These are phyloP conservation scores for Lepidium didymum DNA, from an alignment of 345 rosid genomes.

Conservation along the genomic window DNA sequence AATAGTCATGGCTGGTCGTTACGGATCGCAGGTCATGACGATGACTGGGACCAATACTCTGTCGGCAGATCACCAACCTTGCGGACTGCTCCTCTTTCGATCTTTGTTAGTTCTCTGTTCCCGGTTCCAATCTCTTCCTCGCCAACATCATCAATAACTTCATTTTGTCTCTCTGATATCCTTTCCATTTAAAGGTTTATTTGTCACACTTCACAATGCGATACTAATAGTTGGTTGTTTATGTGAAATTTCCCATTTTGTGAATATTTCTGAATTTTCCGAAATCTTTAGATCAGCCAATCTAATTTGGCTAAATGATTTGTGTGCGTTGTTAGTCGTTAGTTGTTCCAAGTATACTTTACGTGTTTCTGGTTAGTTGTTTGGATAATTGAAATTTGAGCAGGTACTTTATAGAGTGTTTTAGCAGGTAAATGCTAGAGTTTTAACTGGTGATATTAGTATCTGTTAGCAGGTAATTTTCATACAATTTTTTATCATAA, in stretches of 20 bases:
- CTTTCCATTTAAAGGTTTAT: slow-evolving; percentile 26
- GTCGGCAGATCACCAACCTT: slow-evolving; percentile 47
- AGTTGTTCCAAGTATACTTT: not conserved
- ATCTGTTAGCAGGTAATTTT: slow-evolving; percentile 56
- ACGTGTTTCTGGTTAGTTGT: not conserved
- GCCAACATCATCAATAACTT: slow-evolving; percentile 49
- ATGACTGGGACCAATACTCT: slow-evolving; percentile 67
- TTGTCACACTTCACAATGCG: not conserved
- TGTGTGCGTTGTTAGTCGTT: not conserved
- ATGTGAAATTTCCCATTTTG: not conserved
- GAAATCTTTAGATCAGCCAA: not conserved
- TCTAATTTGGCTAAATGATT: not conserved
- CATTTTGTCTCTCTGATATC: slow-evolving; percentile 82
- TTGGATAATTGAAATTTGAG: not conserved
- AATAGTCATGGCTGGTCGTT: slow-evolving; percentile 31
- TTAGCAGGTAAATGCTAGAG: slow-evolving; percentile 37
- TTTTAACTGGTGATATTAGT: slow-evolving; percentile 70
- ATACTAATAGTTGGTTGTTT: not conserved
- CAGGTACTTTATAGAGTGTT: not conserved
- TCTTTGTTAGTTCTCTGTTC: slow-evolving; percentile 60
- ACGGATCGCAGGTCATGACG: slow-evolving; percentile 9
- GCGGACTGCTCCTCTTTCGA: slow-evolving; percentile 70
- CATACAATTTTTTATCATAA: not conserved
- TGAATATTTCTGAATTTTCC: not conserved
- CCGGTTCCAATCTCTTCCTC: slow-evolving; percentile 52